phyloP scores from a whole-genome alignment of 202 grass and related monocot genomes.

The Elaeis oleifera region DNA sequence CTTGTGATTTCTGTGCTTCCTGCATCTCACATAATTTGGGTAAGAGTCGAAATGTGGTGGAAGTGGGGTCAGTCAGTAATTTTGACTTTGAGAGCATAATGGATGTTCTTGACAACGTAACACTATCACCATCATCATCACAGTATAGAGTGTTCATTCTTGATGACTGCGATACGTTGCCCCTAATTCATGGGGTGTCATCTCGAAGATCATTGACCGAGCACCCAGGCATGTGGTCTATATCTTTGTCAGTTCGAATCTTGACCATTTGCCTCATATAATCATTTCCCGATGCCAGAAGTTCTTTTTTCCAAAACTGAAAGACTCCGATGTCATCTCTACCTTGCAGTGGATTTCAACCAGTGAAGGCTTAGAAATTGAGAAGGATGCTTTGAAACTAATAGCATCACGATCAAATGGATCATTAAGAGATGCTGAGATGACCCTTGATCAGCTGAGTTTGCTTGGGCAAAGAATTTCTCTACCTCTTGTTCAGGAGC shows the following conservation, averaged over 20 bases:
- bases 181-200: slow-evolving; percentile 56
- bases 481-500: slow-evolving; percentile 73
- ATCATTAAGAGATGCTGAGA: slow-evolving; percentile 88
- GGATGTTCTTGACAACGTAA: slow-evolving; percentile 47
- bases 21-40: slow-evolving; percentile 67
- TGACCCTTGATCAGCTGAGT: slow-evolving; percentile 89
- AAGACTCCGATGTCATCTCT: slow-evolving; percentile 58
- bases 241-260: slow-evolving; percentile 57
- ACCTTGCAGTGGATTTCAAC: slow-evolving; percentile 57
- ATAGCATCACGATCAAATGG: slow-evolving; percentile 66
- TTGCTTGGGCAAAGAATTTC: slow-evolving; percentile 85
- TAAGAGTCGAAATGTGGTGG: slow-evolving; percentile 51
- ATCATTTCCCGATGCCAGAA: slow-evolving; percentile 79
- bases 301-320: slow-evolving; percentile 85
- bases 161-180: slow-evolving; percentile 68
- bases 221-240: slow-evolving; percentile 49
- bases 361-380: slow-evolving; percentile 64
- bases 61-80: slow-evolving; percentile 64
- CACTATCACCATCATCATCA: slow-evolving; percentile 38
- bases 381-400: slow-evolving; percentile 61
- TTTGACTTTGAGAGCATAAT: slow-evolving; percentile 55
- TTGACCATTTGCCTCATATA: slow-evolving; percentile 64
- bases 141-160: slow-evolving; percentile 73
- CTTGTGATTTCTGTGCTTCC: slow-evolving; percentile 56
- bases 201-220: slow-evolving; percentile 66